A percentile compares a stretch with the other conserved stretches of the same genome.
These are phyloP conservation scores for Rhodotorula sp. DNA, from an alignment of 1,284 basidiomycete species.

Conservation along the genomic window DNA sequence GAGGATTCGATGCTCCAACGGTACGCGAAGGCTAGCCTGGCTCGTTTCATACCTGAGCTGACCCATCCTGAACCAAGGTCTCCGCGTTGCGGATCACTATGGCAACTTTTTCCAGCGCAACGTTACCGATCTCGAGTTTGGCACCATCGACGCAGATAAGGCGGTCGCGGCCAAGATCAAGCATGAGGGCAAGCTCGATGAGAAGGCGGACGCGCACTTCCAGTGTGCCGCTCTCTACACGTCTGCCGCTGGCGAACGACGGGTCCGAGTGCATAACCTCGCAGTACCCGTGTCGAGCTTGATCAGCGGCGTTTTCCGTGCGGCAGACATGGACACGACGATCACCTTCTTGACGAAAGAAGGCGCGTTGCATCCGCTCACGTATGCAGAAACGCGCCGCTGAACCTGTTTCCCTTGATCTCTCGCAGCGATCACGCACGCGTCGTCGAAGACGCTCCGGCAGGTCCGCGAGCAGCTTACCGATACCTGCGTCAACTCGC, in stretches of 20 bases:
- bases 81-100: conserved; percentile 67
- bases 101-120: conserved; percentile 80
- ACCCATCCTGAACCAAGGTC: conserved; percentile 53
- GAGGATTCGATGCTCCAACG: conserved; percentile 80
- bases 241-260: conserved; percentile 68
- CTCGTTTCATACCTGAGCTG: not conserved
- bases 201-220: conserved; percentile 73
- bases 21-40: conserved; percentile 51
- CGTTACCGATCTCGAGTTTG: conserved; percentile 74
- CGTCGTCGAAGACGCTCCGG: conserved; percentile 63
- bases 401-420: not conserved
- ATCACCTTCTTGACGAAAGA: conserved; percentile 74
- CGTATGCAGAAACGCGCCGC: not conserved
- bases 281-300: conserved; percentile 76
- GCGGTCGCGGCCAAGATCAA: conserved; percentile 68
- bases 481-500: conserved; percentile 76
- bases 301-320: conserved; percentile 88
- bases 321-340: conserved; percentile 84
- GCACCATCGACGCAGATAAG: conserved; percentile 76
- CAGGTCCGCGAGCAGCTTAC: conserved; percentile 80
- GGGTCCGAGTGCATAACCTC: conserved; percentile 83
- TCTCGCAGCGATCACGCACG: conserved; percentile 64
- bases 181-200: conserved; percentile 63
- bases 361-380: conserved; percentile 56
- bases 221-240: conserved; percentile 95